Conservation (phyloP, 306 rosid genomes). For the Rosa persica region DNA sequence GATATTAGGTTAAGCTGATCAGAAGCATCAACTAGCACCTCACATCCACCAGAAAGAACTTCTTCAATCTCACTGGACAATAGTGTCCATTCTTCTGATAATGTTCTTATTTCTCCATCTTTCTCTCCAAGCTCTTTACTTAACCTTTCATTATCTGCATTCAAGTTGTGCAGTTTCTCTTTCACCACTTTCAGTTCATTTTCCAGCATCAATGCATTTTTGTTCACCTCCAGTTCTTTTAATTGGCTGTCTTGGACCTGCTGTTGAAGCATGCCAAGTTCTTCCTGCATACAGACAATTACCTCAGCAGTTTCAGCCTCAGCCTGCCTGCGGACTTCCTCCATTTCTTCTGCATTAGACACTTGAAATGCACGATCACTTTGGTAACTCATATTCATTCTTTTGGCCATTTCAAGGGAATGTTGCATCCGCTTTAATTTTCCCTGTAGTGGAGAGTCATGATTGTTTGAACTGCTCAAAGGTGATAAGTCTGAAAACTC, state of each 20-base stretch:
- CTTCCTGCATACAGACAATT: conserved; percentile 94
- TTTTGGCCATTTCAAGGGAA: conserved; percentile 92
- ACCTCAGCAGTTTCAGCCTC: conserved; percentile 97
- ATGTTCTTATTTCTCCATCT: conserved; percentile 45
- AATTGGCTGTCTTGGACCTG: conserved; percentile 63
- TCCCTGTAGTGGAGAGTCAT: conserved; percentile 46
- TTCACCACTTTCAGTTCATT: conserved; percentile 57
- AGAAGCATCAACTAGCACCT: conserved; percentile 65
- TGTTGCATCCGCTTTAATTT: conserved; percentile 77
- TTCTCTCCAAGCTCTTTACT: conserved; percentile 52
- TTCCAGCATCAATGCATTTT: conserved; percentile 47
- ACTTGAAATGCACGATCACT: conserved; percentile 72
- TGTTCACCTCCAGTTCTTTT: conserved; percentile 74
- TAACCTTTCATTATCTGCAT: conserved; percentile 52
- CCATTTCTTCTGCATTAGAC: conserved; percentile 88
- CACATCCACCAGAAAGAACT: conserved; percentile 68
- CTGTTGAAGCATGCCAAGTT: conserved; percentile 67
- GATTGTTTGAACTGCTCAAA: conserved; percentile 35
- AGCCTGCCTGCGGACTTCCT: conserved; percentile 71
- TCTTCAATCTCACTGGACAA: conserved; percentile 77
- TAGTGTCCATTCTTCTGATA: conserved; percentile 70
- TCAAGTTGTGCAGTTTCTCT: conserved; percentile 44
- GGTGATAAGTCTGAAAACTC: conserved; percentile 47
- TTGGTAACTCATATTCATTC: conserved; percentile 66
- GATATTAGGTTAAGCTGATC: conserved; percentile 60